Percentiles rank a stretch among this genome's conserved stretches.
Evolutionary conservation across 495 filamentous ascomycete species (phyloP).

Genomic region (Arthonia radiata): DNA sequence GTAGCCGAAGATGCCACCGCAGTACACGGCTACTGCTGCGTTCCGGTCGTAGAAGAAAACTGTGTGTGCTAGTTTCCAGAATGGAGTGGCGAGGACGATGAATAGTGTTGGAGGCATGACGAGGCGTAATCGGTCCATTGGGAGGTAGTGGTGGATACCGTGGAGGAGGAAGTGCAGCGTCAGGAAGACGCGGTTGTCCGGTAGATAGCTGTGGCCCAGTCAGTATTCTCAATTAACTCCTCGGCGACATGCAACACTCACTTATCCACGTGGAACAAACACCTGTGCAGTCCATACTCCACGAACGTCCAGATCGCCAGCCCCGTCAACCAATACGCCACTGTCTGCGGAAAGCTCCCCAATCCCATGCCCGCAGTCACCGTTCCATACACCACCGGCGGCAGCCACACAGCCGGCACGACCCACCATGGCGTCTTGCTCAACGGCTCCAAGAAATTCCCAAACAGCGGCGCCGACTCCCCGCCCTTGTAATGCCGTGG

Average conservation of each 20-base stretch:
- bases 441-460: constrained; percentile 90
- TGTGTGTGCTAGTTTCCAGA: constrained; percentile 76
- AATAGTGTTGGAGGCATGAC: constrained; percentile 95
- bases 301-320: constrained; percentile 66
- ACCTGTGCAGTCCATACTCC: constrained; percentile 78
- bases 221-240: constrained; percentile 3
- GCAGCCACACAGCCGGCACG: constrained; percentile 70
- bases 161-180: constrained; percentile 87
- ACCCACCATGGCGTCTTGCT: constrained; percentile 86
- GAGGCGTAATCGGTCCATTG: constrained; percentile 90
- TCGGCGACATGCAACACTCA: constrained; percentile 20
- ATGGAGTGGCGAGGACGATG: constrained; percentile 57
- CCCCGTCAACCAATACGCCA: constrained; percentile 36
- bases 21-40: constrained; percentile 50
- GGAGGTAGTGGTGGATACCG: constrained; percentile 92
- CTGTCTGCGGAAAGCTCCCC: constrained; percentile 16
- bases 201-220: constrained; percentile 37
- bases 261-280: constrained; percentile 82
- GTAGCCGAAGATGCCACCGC: constrained; percentile 86
- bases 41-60: constrained; percentile 74
- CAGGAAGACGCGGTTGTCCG: constrained; percentile 73
- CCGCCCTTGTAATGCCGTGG: constrained; percentile 88
- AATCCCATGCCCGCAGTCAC: constrained; percentile 37
- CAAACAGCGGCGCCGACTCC: constrained; percentile 79
- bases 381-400: constrained; percentile 50